phyloP scores from a whole-genome alignment of 495 filamentous ascomycete genomes.

The Lepidopterella palustris region DNA sequence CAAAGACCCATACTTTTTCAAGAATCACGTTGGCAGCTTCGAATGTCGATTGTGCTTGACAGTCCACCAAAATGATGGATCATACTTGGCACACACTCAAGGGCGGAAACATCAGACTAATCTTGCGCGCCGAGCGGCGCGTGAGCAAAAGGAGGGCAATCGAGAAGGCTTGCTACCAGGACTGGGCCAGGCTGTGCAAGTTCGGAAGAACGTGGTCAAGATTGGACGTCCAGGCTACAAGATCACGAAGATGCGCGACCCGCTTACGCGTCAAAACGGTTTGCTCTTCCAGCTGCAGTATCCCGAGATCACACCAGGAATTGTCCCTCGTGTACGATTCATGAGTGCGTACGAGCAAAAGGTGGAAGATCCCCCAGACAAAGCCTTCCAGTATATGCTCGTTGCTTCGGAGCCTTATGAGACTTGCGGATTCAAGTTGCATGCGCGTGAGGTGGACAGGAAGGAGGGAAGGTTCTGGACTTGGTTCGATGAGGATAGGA shows the following conservation, averaged over 20 bases:
- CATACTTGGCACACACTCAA: constrained; percentile 97
- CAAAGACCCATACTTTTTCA: constrained; percentile 99
- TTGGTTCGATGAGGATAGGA: constrained; percentile 92
- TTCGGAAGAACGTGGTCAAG: constrained; percentile 87
- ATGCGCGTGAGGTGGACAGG: constrained; percentile 88
- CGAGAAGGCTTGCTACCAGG: constrained; percentile 64
- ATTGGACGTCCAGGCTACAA: constrained; percentile 97
- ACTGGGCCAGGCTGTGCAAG: constrained; percentile 44
- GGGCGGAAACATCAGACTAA: constrained; percentile 99
- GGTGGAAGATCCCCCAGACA: constrained; percentile 89
- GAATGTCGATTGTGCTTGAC: constrained; percentile 97
- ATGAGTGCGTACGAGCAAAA: constrained; percentile 98
- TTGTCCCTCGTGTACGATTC: constrained; percentile 78
- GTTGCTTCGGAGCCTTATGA: constrained; percentile 98
- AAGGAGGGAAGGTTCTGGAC: constrained; percentile 81
- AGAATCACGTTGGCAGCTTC: constrained; percentile 97
- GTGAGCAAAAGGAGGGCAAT: constrained; percentile 84
- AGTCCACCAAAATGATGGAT: constrained; percentile 99
- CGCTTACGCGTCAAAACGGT: constrained; percentile 80
- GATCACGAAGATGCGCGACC: constrained; percentile 92
- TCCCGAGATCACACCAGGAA: constrained; percentile 75
- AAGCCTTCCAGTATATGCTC: constrained; percentile 87
- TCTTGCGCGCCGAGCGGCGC: constrained; percentile 88
- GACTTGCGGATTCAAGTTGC: constrained; percentile 92
- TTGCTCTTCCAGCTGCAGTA: constrained; percentile 93